Evolutionary conservation across 1,139 yeast genomes (phyloP), one percentile per base, ranked within the genome.

Genomic region (Meyerozyma elateridarum): DNA sequence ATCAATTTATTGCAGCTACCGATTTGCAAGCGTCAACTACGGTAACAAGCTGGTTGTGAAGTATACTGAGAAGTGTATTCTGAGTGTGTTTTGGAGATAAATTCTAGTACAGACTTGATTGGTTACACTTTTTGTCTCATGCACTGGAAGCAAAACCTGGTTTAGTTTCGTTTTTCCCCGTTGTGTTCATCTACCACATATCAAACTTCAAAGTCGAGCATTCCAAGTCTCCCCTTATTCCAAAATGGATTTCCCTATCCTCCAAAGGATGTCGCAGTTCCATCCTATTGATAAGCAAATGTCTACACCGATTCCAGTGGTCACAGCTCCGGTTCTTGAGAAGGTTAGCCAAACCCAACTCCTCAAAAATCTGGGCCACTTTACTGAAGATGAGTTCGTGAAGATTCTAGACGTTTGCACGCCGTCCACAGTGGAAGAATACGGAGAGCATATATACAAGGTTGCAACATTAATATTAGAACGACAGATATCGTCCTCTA

Each of bases 401-500:
- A 44, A 51, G 9, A 40, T 65, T 2, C 48, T 68, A 18, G 37
- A 48, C 6, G 38, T 42, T 11, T 59, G 63, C 7, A 38, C 40
- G 9, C 73, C 74, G 0, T 39, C 49, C 8, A 49, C 46, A 19
- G 46, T 61, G 15, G 54, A 51, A 15, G 73, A 68, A 39, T 68
- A 64, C 40, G 47, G 60, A 7, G 70, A 61, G 31, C 73, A 68
- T 37, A 35, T 68, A 5, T 53, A 47, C 40, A 62, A 61, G 37
- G 31, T 66, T 5, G 49, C 61, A 8, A 42, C 51, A 3, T 38
- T 64, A 15, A 36, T 66, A 12, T 46, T 49, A 35, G 62, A 56
- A 14, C 12, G 16, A 30, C 20, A 12, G 12, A 36, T 40, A 11
- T 17, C 35, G 4, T 30, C 34, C 4, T 44, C 36, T 11, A 54